Conservation (phyloP, 2,329 filamentous ascomycete genomes). For the Gnomoniopsis sp. region DNA sequence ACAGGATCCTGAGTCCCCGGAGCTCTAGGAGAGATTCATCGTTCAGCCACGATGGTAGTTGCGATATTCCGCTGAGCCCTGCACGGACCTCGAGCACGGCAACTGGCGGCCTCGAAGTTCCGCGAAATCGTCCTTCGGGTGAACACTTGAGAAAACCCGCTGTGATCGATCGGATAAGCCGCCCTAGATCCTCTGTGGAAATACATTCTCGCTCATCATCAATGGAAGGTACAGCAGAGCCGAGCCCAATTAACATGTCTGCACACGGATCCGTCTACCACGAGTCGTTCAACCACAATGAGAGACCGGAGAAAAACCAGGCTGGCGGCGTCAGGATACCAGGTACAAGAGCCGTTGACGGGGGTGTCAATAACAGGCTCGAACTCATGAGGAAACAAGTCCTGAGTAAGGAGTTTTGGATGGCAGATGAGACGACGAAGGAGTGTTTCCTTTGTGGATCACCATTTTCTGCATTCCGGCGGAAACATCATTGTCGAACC, state of each 20-base stretch:
- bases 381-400: slow-evolving; percentile 81
- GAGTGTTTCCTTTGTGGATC: slow-evolving; percentile 93
- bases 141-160: slow-evolving; percentile 43
- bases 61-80: slow-evolving; percentile 43
- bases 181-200: slow-evolving; percentile 38
- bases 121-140: slow-evolving; percentile 24
- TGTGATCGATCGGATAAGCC: slow-evolving; percentile 54
- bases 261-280: slow-evolving; percentile 57
- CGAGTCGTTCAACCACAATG: slow-evolving; percentile 50
- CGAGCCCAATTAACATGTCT: slow-evolving; percentile 55
- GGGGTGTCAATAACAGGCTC: slow-evolving; percentile 57
- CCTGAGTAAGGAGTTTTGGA: slow-evolving; percentile 95
- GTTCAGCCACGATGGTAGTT: slow-evolving; percentile 41
- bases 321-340: slow-evolving; percentile 50
- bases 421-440: slow-evolving; percentile 97
- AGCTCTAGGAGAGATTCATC: slow-evolving; percentile 40
- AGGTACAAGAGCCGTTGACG: slow-evolving; percentile 54
- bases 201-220: slow-evolving; percentile 56
- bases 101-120: slow-evolving; percentile 17
- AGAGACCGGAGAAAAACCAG: slow-evolving; percentile 40
- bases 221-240: slow-evolving; percentile 53
- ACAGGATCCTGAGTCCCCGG: slow-evolving; percentile 26
- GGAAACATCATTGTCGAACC: slow-evolving; percentile 93
- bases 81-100: slow-evolving; percentile 33
- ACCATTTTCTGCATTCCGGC: slow-evolving; percentile 86